phyloP scores from a whole-genome alignment of 805 yeast genomes.

The Hanseniaspora clermontiae region DNA sequence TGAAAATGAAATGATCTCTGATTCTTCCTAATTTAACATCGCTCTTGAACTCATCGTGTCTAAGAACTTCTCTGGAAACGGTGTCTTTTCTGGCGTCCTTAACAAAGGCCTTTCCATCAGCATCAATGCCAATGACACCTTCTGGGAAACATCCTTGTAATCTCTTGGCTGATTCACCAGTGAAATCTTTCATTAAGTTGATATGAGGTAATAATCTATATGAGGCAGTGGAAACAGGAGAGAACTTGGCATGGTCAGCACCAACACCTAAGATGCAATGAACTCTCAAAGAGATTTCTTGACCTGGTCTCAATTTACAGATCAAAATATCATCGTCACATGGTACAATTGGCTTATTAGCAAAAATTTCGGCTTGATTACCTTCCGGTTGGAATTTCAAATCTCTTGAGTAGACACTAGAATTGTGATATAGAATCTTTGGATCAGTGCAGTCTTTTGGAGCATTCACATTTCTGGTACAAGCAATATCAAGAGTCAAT shows the following conservation, averaged over 20 bases:
- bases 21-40: constrained; percentile 83
- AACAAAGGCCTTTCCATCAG: constrained; percentile 57
- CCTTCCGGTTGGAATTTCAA: constrained; percentile 88
- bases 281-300: constrained; percentile 79
- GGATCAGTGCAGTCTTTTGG: constrained; percentile 70
- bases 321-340: constrained; percentile 79
- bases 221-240: constrained; percentile 94
- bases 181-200: constrained; percentile 59
- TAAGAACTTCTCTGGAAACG: constrained; percentile 87
- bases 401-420: constrained; percentile 80
- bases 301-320: constrained; percentile 93
- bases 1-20: constrained; percentile 86
- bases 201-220: constrained; percentile 85
- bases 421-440: constrained; percentile 66
- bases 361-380: constrained; percentile 60
- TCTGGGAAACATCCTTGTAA: constrained; percentile 85
- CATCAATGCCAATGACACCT: constrained; percentile 71
- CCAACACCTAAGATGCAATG: constrained; percentile 90
- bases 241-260: constrained; percentile 90
- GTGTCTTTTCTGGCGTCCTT: constrained; percentile 89
- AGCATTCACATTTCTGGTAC: constrained; percentile 78
- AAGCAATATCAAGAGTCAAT: constrained; percentile 63
- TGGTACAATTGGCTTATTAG: constrained; percentile 54
- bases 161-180: constrained; percentile 61
- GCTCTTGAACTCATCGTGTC: constrained; percentile 82